Conservation (phyloP, 1,284 basidiomycete species). For the Polyporus tsugae region DNA sequence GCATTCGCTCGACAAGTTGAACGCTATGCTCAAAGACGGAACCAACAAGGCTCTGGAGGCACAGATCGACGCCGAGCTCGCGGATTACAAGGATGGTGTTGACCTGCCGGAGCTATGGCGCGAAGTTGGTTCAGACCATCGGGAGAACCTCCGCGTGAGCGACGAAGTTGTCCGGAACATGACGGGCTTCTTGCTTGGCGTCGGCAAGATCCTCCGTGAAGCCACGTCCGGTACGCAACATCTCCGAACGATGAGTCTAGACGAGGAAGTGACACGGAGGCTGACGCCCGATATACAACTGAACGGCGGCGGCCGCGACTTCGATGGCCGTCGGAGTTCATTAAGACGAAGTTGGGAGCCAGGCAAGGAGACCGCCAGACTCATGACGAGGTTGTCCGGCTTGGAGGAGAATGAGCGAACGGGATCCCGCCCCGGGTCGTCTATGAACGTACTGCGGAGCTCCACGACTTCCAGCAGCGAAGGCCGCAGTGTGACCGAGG, state of each 20-base stretch:
- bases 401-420: constrained; percentile 32
- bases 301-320: constrained; percentile 40
- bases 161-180: constrained; percentile 80
- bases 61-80: constrained; percentile 78
- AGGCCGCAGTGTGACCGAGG: constrained; percentile 35
- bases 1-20: constrained; percentile 67
- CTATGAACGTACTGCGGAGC: constrained; percentile 34
- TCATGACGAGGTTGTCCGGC: constrained; percentile 37
- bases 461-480: constrained; percentile 41
- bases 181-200: constrained; percentile 75
- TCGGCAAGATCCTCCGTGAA: constrained; percentile 74
- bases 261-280: constrained; percentile 50
- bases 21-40: constrained; percentile 61
- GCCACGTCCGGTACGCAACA: constrained; percentile 51
- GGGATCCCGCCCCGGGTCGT: constrained; percentile 39
- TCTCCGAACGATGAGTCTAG: constrained; percentile 56
- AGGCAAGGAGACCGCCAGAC: constrained; percentile 33
- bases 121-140: constrained; percentile 70
- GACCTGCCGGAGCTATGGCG: constrained; percentile 69
- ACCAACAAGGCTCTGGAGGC: constrained; percentile 68
- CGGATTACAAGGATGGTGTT: constrained; percentile 45
- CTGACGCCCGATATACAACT: constrained; percentile 36
- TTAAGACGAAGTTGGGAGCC: constrained; percentile 65
- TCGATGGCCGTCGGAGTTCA: constrained; percentile 59
- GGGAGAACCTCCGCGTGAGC: constrained; percentile 73